Conservation (phyloP, 805 yeast species). For the Cephaloascus albidus region DNA sequence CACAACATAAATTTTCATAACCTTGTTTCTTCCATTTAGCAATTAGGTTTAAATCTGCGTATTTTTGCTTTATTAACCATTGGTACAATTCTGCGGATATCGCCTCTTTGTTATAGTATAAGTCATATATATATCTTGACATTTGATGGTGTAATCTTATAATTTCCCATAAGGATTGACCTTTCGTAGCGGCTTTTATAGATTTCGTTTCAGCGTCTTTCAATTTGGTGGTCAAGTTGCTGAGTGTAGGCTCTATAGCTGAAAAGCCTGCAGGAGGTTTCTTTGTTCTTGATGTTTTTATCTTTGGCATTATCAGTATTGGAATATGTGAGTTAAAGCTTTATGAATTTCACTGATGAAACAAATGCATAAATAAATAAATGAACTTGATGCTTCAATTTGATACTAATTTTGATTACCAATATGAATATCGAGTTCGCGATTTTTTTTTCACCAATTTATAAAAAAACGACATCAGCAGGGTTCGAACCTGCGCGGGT, state of each 20-base stretch:
- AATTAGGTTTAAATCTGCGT: constrained; percentile 60
- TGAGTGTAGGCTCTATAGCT: constrained; percentile 56
- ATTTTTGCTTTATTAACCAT: constrained; percentile 60
- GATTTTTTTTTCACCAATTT: too few species aligned
- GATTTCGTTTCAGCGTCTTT: constrained; percentile 32
- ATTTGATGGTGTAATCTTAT: constrained; percentile 64
- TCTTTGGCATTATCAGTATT: constrained; percentile 42
- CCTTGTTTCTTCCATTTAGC: constrained; percentile 85
- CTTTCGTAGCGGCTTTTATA: constrained; percentile 35
- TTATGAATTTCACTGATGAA: too few species aligned
- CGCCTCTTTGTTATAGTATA: constrained; percentile 61
- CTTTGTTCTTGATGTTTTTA: constrained; percentile 30
- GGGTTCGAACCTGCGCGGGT: constrained; percentile 39
- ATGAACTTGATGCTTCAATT: too few species aligned
- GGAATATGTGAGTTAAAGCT: too few species aligned
- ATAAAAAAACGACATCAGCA: constrained; percentile 30
- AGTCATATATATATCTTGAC: constrained; percentile 64
- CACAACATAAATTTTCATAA: constrained; percentile 78
- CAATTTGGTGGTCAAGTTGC: constrained; percentile 47
- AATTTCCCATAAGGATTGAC: constrained; percentile 62
- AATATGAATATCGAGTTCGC: too few species aligned
- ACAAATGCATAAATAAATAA: too few species aligned
- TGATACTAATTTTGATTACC: too few species aligned
- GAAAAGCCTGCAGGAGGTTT: constrained; percentile 69
- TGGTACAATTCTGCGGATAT: constrained; percentile 62